Conservation (phyloP, 2,329 filamentous ascomycete species). For the Fusarium gaditjirri region DNA sequence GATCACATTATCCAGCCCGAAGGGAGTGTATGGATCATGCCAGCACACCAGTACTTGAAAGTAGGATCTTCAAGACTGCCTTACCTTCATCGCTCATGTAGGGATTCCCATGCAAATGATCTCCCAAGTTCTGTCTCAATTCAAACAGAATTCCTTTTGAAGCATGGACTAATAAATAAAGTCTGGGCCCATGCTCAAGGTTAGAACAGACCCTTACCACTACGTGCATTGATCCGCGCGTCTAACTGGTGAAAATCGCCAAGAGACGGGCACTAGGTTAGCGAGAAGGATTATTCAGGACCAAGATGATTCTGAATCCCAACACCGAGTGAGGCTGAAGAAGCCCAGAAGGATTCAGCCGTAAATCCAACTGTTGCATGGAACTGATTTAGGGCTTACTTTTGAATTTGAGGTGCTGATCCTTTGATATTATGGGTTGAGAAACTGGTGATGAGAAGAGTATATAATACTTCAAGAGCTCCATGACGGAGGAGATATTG, state of each 20-base stretch:
- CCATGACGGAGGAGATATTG: neutral
- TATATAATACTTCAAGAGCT: neutral
- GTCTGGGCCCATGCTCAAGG: neutral
- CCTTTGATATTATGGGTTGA: neutral
- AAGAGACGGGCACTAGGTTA: neutral
- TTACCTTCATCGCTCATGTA: neutral
- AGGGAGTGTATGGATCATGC: rapidly evolving
- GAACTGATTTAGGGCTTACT: neutral
- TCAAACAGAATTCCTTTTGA: neutral
- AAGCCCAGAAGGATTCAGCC: neutral
- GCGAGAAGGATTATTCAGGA: conserved; percentile 8
- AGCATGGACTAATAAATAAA: neutral
- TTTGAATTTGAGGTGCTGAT: neutral
- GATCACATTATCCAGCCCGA: rapidly evolving
- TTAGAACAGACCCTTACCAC: conserved; percentile 7
- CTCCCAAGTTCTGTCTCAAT: neutral
- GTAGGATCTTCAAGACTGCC: neutral
- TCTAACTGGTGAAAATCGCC: conserved; percentile 4
- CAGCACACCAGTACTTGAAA: no score
- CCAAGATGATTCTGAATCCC: neutral
- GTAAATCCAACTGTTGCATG: neutral
- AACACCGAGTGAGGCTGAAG: neutral
- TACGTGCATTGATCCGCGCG: neutral
- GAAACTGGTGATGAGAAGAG: neutral
- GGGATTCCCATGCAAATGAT: neutral